Conservation (phyloP, 1,139 yeast genomes). For the Chernovozyma aurita region DNA sequence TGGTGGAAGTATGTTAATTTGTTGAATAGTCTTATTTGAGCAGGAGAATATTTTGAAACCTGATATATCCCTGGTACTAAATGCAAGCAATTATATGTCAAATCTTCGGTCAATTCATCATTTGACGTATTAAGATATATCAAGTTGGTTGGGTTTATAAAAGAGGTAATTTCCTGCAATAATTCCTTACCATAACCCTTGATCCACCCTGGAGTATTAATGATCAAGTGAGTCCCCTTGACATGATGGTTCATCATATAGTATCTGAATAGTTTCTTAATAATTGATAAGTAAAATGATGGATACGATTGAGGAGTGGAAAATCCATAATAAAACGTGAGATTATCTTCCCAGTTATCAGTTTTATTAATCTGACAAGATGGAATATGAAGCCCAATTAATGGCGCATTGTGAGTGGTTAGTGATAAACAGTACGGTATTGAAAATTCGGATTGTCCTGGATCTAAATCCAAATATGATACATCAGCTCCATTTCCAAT, state of each 20-base stretch:
- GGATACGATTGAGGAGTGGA: constrained; percentile 73
- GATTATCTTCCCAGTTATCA: constrained; percentile 5
- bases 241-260: constrained; percentile 24
- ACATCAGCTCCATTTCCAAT: constrained; percentile 17
- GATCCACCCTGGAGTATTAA: constrained; percentile 93
- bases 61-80: constrained; percentile 27
- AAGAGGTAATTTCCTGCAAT: constrained; percentile 43
- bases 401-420: constrained; percentile 17
- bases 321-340: constrained; percentile 60
- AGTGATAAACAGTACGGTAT: constrained; percentile 66
- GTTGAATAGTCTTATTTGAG: constrained; percentile 50
- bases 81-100: constrained; percentile 17
- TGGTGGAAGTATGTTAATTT: constrained; percentile 54
- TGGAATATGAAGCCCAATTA: constrained; percentile 25
- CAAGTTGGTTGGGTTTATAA: constrained; percentile 52
- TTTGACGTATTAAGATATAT: constrained; percentile 23
- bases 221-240: constrained; percentile 44
- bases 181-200: constrained; percentile 82
- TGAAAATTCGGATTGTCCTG: constrained; percentile 85
- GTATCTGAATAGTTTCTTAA: constrained; percentile 36
- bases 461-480: constrained; percentile 74
- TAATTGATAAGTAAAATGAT: constrained; percentile 42
- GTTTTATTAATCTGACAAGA: constrained; percentile 13
- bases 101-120: constrained; percentile 18
- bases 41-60: constrained; percentile 39